Base-by-base conservation (phyloP, 352 stramenopile species). In the Phytophthora brassicae region DNA sequence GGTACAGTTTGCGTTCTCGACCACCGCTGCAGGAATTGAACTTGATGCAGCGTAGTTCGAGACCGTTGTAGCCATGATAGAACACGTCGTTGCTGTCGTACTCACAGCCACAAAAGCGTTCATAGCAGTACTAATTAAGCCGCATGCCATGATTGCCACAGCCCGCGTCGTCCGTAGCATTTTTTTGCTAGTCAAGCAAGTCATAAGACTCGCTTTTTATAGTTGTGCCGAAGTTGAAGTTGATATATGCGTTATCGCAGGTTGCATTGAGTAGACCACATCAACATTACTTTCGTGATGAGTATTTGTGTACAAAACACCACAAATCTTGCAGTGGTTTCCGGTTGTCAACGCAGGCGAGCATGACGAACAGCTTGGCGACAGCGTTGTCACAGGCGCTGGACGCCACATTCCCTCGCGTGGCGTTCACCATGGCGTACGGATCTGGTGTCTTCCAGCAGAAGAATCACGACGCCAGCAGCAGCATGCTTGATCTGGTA, bases 401-500 rank as follows among this genome's bases (percentile, higher is more conserved):
- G 59, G 72, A 84, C 48, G 70, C 64, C 46, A 68, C 78, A 29
- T 95, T 95, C 70, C 86, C 86, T 48, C 65, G 61, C 24, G 72
- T 94, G 53, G 56, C 86, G 23, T 93, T 92, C 64, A 72, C 77
- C n/a, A 90, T 94, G 83, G 86, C 82, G 5, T 95, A 95, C 54
- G 86, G 86, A 6, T 95, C 86, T 13, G 77, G 81, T 22, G 84
- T 95, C 3, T 95, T 95, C 58, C 64, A 76, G 66, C 86, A 95
- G 60, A 77, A 66, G 43, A 74, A 89, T 59, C 84, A 93, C 70
- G 78, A 95, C 61, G 71, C 70, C 47, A 92, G 82, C 62, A 66
- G 64, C 38, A 88, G 82, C 29, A 92, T 97, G 86, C 74, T 97
- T 36, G 89, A 97, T 56, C 79, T 97, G 35, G 85, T 97, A 8